Base-by-base conservation (phyloP, 192 early-diverging fungal species). In the Gaertneriomyces semiglobifer region DNA sequence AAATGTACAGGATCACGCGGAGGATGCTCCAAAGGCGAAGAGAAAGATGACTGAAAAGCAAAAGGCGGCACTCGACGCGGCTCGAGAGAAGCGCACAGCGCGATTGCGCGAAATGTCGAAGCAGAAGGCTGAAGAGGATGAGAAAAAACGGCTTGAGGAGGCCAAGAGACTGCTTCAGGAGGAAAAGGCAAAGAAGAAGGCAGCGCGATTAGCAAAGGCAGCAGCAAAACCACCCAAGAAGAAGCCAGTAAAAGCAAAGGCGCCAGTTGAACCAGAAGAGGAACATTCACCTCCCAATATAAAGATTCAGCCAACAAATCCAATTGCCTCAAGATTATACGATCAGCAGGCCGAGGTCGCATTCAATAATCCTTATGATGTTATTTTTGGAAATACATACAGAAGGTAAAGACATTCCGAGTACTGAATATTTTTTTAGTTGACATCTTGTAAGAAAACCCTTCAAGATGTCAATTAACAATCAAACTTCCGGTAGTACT, bases 21-120 rank as follows among this genome's bases (percentile, higher is more conserved):
- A 38, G 8, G 59, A 44, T n/a, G 4, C 41, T 1, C 14, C 38
- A 2, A 56, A 56, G 20, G 20, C 3, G 20, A 60, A 38, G 42
- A 60, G 12, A 44, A 1, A 60, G 5, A 60, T 25, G 42, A 60
- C 11, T 25, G 16, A 1, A 12, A 60, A 60, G 4, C 59, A 60
- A 44, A 60, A 25, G 1, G 59, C 14, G 4, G 59, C 59, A 1
- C 14, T 60, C 39, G 38, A 38, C 2, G 39, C 25, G 9, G 59
- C 59, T 14, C 59, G 38, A 38, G 16, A 43, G 12, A 60, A 60
- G 19, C 59, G 42, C 0, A 60, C 59, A n/a, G 59, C 14, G 39
- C 0, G 38, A 14, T 20, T 60, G 8, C 19, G 38, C 2, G 12
- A 14, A 20, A 43, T 60, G 59, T 60, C 38, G 4, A 44, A 60